phyloP scores from a whole-genome alignment of 768 basidiomycete genomes.

The Naematelia encephala region DNA sequence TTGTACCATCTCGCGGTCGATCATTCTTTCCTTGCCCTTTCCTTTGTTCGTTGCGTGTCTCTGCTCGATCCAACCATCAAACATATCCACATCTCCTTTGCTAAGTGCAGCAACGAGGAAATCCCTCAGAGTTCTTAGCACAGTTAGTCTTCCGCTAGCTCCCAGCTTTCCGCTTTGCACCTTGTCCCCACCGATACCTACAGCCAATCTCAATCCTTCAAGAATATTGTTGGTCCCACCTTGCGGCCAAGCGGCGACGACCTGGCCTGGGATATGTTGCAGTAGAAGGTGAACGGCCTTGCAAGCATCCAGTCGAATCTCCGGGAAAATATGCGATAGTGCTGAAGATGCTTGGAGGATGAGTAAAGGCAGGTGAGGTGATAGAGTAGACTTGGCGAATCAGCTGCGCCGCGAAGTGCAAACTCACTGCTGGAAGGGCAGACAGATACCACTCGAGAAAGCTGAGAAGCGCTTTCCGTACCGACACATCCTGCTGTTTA shows the following conservation, averaged over 20 bases:
- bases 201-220: constrained; percentile 45
- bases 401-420: not conserved
- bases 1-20: constrained; percentile 8
- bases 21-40: constrained; percentile 11
- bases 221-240: constrained; percentile 35
- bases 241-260: constrained; percentile 67
- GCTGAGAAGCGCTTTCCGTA: constrained; percentile 67
- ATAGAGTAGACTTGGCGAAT: constrained; percentile 61
- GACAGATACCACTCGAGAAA: constrained; percentile 74
- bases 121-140: constrained; percentile 34
- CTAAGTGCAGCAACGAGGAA: constrained; percentile 28
- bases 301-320: constrained; percentile 85
- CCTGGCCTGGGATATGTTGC: constrained; percentile 63
- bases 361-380: constrained; percentile 70
- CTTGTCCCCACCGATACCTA: constrained; percentile 43
- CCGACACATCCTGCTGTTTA: constrained; percentile 64
- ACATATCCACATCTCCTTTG: constrained; percentile 9
- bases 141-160: constrained; percentile 36
- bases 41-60: constrained; percentile 4
- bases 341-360: constrained; percentile 85
- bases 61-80: constrained; percentile 23
- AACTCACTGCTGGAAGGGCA: constrained; percentile 59
- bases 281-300: constrained; percentile 73
- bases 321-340: constrained; percentile 91
- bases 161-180: constrained; percentile 6